Conservation (phyloP, 257 asterid genomes). For the Solanum peruvianum region DNA sequence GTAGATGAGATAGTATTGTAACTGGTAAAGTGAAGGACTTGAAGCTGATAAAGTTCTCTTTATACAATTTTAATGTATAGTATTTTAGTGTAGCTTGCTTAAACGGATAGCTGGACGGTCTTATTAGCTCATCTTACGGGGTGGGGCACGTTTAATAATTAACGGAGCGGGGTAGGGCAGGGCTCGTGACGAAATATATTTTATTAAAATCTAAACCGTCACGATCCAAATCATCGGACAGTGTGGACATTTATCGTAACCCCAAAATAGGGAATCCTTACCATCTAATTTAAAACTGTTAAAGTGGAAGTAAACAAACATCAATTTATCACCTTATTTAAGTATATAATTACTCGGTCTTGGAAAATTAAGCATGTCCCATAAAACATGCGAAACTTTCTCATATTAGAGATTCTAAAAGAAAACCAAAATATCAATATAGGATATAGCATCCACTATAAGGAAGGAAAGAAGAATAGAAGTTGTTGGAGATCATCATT, state of each 20-base stretch:
- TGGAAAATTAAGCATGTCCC: not conserved
- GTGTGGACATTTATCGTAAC: too few species aligned
- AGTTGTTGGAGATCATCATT: not conserved
- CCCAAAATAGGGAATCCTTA: not conserved
- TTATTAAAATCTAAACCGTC: not conserved
- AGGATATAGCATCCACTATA: not conserved
- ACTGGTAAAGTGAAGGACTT: not conserved
- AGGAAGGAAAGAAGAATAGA: not conserved
- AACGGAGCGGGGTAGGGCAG: not conserved
- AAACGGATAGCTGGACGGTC: not conserved
- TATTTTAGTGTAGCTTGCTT: not conserved
- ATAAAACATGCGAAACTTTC: not conserved
- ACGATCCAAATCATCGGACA: too few species aligned
- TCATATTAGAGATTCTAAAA: not conserved
- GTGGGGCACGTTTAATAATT: too few species aligned
- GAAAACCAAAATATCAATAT: not conserved
- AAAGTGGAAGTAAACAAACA: not conserved
- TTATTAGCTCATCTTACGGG: not conserved
- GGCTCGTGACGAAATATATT: too few species aligned
- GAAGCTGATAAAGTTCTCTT: not conserved
- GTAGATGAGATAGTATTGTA: not conserved
- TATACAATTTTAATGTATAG: not conserved
- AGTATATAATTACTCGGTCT: not conserved
- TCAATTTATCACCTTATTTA: not conserved
- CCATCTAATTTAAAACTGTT: not conserved